These are phyloP conservation scores for Nemophila menziesii DNA, from an alignment of 257 asterid species.

Conservation along the genomic window DNA sequence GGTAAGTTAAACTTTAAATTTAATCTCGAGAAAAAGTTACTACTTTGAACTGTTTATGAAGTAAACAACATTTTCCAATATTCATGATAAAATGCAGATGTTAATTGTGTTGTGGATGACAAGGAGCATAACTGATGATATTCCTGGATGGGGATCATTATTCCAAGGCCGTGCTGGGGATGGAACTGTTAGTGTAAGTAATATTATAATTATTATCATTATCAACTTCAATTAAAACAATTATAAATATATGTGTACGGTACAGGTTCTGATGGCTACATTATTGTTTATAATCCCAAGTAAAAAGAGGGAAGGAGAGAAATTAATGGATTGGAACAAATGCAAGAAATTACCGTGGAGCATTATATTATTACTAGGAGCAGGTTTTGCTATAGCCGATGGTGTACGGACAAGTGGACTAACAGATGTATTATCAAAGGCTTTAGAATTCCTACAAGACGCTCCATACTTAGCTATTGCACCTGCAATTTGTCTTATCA, in stretches of 20 bases:
- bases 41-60: no score
- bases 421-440: constrained; percentile 47
- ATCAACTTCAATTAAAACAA: neutral
- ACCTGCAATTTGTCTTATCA: constrained; percentile 49
- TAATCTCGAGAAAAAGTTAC: no score
- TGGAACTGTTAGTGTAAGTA: constrained; percentile 77
- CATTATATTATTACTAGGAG: constrained; percentile 66
- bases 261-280: constrained; percentile 85
- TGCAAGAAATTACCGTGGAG: constrained; percentile 91
- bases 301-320: constrained; percentile 64
- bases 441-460: constrained; percentile 38
- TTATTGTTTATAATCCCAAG: constrained; percentile 73
- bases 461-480: constrained; percentile 73
- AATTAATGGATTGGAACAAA: constrained; percentile 94
- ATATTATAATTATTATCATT: no score
- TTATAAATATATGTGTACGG: no score
- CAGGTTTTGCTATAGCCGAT: constrained; percentile 85
- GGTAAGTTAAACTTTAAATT: constrained; percentile 31
- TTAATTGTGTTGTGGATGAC: constrained; percentile 84
- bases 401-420: constrained; percentile 83
- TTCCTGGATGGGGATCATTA: constrained; percentile 84
- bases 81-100: no score
- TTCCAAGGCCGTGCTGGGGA: constrained; percentile 80
- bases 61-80: no score
- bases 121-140: constrained; percentile 76